These are phyloP conservation scores for Geosmithia putterillii DNA, from an alignment of 2,329 filamentous ascomycete genomes.

Conservation along the genomic window DNA sequence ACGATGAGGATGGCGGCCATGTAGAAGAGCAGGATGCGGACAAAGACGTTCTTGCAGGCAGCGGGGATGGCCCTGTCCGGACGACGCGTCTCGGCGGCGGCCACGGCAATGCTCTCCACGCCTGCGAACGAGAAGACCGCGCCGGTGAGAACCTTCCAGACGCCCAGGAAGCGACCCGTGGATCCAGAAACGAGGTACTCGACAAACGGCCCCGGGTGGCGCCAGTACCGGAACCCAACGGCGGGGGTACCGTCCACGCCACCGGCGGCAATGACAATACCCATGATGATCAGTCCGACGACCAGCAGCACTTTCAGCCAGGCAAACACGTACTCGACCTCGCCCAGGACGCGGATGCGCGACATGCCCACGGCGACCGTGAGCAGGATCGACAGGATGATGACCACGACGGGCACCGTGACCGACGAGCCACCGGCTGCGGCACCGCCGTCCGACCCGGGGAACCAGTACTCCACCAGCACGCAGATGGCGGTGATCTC, in stretches of 20 bases:
- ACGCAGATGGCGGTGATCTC: conserved; percentile 53
- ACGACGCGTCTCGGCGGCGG: conserved; percentile 45
- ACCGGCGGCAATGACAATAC: conserved; percentile 49
- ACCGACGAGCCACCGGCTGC: no score
- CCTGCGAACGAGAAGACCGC: conserved; percentile 61
- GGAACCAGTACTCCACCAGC: conserved; percentile 54
- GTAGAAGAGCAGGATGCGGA: conserved; percentile 61
- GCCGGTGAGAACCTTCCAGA: conserved; percentile 48
- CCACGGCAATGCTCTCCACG: conserved; percentile 49
- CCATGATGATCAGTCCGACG: conserved; percentile 48
- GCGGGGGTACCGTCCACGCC: conserved; percentile 44
- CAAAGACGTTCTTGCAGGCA: conserved; percentile 66
- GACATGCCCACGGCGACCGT: conserved; percentile 45
- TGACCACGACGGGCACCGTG: conserved; percentile 37
- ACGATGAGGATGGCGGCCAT: conserved; percentile 60
- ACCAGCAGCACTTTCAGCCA: conserved; percentile 48
- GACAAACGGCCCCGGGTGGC: conserved; percentile 53
- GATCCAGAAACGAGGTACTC: conserved; percentile 44
- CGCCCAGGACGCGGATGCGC: conserved; percentile 46
- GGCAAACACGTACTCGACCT: conserved; percentile 41
- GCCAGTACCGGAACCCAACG: conserved; percentile 60
- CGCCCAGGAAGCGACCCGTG: conserved; percentile 20
- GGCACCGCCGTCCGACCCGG: neutral
- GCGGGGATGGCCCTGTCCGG: conserved; percentile 53
- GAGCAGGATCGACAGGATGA: conserved; percentile 33